These are phyloP conservation scores for Moesziomyces sp. DNA, from an alignment of 1,284 basidiomycete genomes.

Conservation along the genomic window DNA sequence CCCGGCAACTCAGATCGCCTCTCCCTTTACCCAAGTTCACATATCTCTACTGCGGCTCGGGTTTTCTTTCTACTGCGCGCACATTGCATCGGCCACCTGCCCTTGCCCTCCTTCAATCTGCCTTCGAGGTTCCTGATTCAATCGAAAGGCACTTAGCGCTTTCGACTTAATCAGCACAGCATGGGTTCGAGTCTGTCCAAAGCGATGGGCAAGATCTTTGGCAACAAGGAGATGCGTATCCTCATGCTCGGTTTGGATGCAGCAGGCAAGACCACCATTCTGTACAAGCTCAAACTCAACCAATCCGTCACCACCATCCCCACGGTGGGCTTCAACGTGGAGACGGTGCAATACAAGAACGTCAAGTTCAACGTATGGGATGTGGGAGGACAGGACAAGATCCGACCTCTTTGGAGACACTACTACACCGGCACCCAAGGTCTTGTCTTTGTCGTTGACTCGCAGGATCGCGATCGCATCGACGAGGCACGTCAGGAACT, in stretches of 20 bases:
- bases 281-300: conserved; percentile 99
- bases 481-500: conserved; percentile 97
- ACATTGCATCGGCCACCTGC: background rate
- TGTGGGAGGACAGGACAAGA: conserved; percentile 70
- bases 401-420: conserved; percentile 82
- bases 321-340: conserved; percentile 78
- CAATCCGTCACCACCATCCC: conserved; percentile 99
- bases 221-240: conserved; percentile 97
- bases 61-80: background rate
- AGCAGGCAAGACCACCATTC: conserved; percentile 82
- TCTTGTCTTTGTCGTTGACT: conserved; percentile 76
- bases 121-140: background rate
- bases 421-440: conserved; percentile 80
- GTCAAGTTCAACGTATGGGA: conserved; percentile 69
- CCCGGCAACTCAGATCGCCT: background rate
- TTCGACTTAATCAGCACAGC: background rate
- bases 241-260: conserved; percentile 91
- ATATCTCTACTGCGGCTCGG: no score
- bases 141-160: background rate
- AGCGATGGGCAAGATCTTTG: conserved; percentile 87
- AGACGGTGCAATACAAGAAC: conserved; percentile 70
- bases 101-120: background rate
- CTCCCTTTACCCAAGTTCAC: no score
- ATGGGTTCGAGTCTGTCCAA: conserved; percentile 72
- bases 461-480: conserved; percentile 88